Base-by-base conservation (phyloP, 2,329 filamentous ascomycete species). In the Botryotinia narcissicola region DNA sequence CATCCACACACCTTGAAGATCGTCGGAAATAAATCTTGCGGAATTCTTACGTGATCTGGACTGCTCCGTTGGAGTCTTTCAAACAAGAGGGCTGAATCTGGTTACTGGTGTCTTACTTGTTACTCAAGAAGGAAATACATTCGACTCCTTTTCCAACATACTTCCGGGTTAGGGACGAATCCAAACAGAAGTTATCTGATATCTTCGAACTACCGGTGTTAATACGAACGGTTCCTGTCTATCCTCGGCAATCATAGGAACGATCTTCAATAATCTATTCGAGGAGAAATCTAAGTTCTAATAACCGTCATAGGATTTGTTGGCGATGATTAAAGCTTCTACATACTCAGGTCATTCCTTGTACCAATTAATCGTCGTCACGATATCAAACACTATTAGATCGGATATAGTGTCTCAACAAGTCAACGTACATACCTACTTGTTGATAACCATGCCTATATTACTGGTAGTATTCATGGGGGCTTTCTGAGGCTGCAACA, bases 41-140 rank as follows among this genome's bases (percentile, higher is more conserved):
- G 22, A 67, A 51, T 67, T 51, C n/a, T 63, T 67, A 67, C 46
- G 64, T 67, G 64, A 54, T 67, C 12, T 51, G 61, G 40, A 63
- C 25, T 63, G 42, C 61, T 44, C 37, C n/a, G 61, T 32, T 18
- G 14, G 35, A 35, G 10, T 61, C 35, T 25, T 61, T 40, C 59
- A 25, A 35, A 61, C 35, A 6, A 22, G 35, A 37, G 12, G 14
- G 35, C 59, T 40, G 22, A 46, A 64, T 64, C n/a, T 4, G 18
- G 62, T 25, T 46, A 35, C 20, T 35, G 22, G 22, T 48, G 44
- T 48, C 62, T 48, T 32, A 48, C 20, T 48, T 46, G 29, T 3
- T 37, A 35, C 62, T n/a, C 20, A 66, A 48, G 42, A 66, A 48
- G 62, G 42, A 66, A 35, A n/a, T 25, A 37, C 62, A n/a, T 14